These are phyloP conservation scores for Tetracladium maxilliforme DNA, from an alignment of 2,329 filamentous ascomycete genomes.

Conservation along the genomic window DNA sequence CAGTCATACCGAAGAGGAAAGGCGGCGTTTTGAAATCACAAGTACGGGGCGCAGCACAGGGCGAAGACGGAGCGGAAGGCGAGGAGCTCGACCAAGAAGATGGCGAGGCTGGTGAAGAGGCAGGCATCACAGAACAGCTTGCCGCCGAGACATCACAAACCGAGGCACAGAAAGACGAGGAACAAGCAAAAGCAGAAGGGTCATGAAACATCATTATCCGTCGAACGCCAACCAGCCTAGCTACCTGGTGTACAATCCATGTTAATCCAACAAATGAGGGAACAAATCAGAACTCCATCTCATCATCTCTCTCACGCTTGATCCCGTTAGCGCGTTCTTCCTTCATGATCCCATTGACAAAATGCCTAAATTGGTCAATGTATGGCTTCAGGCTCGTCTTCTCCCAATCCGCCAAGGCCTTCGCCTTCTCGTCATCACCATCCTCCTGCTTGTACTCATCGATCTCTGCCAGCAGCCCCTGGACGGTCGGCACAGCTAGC, in stretches of 20 bases:
- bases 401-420: conserved; percentile 70
- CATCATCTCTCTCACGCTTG: conserved; percentile 35
- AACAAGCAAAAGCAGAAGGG: no score
- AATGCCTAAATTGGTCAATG: conserved; percentile 74
- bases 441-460: conserved; percentile 54
- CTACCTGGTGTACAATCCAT: no score
- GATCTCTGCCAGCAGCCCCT: conserved; percentile 68
- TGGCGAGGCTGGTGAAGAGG: conserved; percentile 6
- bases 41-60: conserved; percentile 2
- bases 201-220: no score
- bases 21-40: conserved; percentile 49
- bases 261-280: no score
- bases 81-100: conserved; percentile 5
- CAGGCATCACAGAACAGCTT: no score
- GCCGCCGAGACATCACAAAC: no score
- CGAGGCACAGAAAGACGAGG: no score
- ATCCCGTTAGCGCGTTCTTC: conserved; percentile 41
- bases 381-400: conserved; percentile 93
- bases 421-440: conserved; percentile 26
- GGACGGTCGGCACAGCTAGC: conserved; percentile 76
- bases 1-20: conserved; percentile 83
- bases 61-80: conserved; percentile 10
- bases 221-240: no score
- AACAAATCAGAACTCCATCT: conserved; percentile 47
- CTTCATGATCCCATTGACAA: conserved; percentile 65